Percentiles rank a stretch among this genome's conserved stretches.
These are phyloP conservation scores for Ehretia macrophylla DNA, from an alignment of 257 asterid genomes.

Conservation along the genomic window DNA sequence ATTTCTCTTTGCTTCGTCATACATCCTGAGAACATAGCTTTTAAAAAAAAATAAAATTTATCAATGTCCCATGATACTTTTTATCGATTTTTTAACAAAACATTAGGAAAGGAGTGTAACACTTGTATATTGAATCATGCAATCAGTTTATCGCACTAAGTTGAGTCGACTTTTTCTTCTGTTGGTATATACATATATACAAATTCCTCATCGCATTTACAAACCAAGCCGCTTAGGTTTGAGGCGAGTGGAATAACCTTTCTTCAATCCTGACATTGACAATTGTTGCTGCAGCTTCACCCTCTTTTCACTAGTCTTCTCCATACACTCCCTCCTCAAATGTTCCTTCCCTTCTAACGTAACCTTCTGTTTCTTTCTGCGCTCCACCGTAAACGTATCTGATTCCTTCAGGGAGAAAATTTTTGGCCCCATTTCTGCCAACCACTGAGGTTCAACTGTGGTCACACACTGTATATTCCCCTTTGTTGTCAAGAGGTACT, in stretches of 20 bases:
- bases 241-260: conserved; percentile 64
- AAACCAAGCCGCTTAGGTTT: conserved; percentile 79
- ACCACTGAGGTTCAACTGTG: conserved; percentile 90
- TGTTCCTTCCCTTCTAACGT: conserved; percentile 98
- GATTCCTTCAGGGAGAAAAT: conserved; percentile 92
- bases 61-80: too few relatives aligned
- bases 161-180: too few relatives aligned
- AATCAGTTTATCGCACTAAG: too few relatives aligned
- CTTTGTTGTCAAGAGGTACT: conserved; percentile 69
- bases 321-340: conserved; percentile 48
- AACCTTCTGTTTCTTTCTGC: conserved; percentile 77
- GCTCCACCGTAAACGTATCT: conserved; percentile 76
- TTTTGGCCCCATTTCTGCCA: conserved; percentile 96
- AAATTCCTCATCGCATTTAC: too few relatives aligned
- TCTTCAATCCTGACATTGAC: conserved; percentile 74
- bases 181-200: too few relatives aligned
- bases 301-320: conserved; percentile 65
- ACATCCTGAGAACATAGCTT: too few relatives aligned
- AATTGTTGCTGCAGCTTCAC: conserved; percentile 60
- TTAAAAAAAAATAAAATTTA: too few relatives aligned
- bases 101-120: too few relatives aligned
- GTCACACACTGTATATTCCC: conserved; percentile 96
- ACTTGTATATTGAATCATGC: too few relatives aligned
- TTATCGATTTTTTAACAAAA: too few relatives aligned
- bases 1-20: too few relatives aligned